phyloP scores from a whole-genome alignment of 176 grass and related monocot genomes.

The Alopecurus myosuroides region DNA sequence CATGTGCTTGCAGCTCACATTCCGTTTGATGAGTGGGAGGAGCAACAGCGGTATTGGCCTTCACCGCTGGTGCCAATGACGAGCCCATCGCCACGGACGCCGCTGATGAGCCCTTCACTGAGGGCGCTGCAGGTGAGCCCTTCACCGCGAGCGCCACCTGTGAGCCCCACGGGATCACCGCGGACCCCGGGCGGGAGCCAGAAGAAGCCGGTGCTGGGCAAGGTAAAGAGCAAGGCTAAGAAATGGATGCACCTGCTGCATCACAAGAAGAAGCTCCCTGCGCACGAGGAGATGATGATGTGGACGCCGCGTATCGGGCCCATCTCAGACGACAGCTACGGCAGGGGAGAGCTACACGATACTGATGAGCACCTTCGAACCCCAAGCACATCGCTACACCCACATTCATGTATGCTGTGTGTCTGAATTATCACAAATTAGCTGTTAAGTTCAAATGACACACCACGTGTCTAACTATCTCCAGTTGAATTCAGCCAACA shows the following conservation, averaged over 20 bases:
- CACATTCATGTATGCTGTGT: slow-evolving; percentile 6
- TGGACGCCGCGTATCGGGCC: slow-evolving; percentile 49
- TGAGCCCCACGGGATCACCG: slow-evolving; percentile 33
- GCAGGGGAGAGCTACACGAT: slow-evolving; percentile 1
- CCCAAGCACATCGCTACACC: slow-evolving; percentile 26
- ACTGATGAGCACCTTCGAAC: neutral
- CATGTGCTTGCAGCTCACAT: slow-evolving; percentile 30
- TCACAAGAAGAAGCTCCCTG: slow-evolving; percentile 45
- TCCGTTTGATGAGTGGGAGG: slow-evolving; percentile 44
- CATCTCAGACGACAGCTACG: neutral
- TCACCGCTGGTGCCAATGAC: slow-evolving; percentile 15
- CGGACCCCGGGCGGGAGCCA: slow-evolving; percentile 44
- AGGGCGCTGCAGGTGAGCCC: neutral
- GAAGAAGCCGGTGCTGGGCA: slow-evolving; percentile 54
- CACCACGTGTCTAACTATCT: neutral
- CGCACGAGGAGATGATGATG: slow-evolving; percentile 44
- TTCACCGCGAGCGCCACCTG: slow-evolving; percentile 42
- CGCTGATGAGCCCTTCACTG: slow-evolving; percentile 35
- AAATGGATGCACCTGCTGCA: slow-evolving; percentile 71
- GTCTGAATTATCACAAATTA: neutral
- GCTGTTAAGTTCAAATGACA: neutral
- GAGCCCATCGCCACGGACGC: slow-evolving; percentile 35
- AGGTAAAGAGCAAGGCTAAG: slow-evolving; percentile 72
- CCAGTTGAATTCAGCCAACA: slow-evolving; percentile 14
- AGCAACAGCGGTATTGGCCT: slow-evolving; percentile 38